These are phyloP conservation scores for Sisymbrium altissimum DNA, from an alignment of 345 rosid species.

Conservation along the genomic window DNA sequence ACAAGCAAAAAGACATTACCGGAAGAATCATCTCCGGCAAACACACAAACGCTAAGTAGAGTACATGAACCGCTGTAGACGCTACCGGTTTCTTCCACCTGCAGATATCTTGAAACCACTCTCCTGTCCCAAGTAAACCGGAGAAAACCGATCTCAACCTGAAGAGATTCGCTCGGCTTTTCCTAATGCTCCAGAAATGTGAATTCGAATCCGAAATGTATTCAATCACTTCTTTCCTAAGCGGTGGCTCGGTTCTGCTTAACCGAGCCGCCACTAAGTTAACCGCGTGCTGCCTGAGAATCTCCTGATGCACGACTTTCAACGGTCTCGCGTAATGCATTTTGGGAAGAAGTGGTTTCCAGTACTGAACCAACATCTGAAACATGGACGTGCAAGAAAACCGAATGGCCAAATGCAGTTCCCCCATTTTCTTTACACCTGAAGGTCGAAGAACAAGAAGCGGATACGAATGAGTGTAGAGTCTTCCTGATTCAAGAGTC, in stretches of 20 bases:
- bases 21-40: conserved; percentile 84
- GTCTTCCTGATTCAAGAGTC: conserved; percentile 73
- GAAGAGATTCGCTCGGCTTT: conserved; percentile 88
- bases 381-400: conserved; percentile 63
- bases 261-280: conserved; percentile 74
- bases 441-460: conserved; percentile 71
- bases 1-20: conserved; percentile 66
- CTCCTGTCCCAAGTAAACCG: conserved; percentile 55
- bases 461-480: conserved; percentile 81
- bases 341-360: conserved; percentile 74
- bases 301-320: conserved; percentile 69
- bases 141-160: conserved; percentile 64
- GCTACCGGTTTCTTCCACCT: conserved; percentile 76
- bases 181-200: conserved; percentile 97
- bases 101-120: conserved; percentile 83
- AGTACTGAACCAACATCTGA: conserved; percentile 57
- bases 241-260: conserved; percentile 84
- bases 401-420: conserved; percentile 79
- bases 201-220: conserved; percentile 82
- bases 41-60: conserved; percentile 61
- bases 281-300: conserved; percentile 74
- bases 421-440: conserved; percentile 96
- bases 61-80: conserved; percentile 56
- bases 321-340: conserved; percentile 86
- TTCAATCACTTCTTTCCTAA: conserved; percentile 77